Evolutionary conservation across 306 rosid species (phyloP).

Genomic region (Calophaca sinica): DNA sequence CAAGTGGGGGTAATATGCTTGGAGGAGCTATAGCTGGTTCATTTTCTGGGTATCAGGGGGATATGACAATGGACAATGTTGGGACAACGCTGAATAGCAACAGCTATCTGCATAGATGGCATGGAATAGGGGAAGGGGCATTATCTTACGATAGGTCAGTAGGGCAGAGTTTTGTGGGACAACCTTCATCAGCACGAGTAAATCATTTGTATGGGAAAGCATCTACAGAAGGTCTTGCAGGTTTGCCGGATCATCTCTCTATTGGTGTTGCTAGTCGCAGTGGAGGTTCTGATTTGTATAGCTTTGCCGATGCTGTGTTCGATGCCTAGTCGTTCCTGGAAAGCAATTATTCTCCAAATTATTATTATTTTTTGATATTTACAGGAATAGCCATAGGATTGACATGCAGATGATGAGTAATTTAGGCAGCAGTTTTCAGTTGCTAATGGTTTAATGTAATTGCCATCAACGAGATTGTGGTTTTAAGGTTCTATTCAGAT

Average conservation of each 20-base stretch:
- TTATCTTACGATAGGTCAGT: conserved; percentile 47
- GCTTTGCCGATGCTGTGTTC: conserved; percentile 62
- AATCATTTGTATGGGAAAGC: conserved; percentile 46
- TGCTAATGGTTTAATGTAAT: background rate
- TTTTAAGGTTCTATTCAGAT: background rate
- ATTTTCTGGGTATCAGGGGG: conserved; percentile 52
- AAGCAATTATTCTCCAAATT: conserved; percentile 18
- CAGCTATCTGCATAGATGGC: conserved; percentile 49
- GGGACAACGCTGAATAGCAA: conserved; percentile 43
- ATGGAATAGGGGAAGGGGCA: conserved; percentile 54
- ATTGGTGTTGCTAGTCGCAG: conserved; percentile 36
- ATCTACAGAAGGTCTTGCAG: conserved; percentile 46
- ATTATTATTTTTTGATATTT: too few relatives aligned
- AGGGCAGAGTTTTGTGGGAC: conserved; percentile 51
- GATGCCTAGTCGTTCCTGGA: conserved; percentile 48
- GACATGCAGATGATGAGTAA: background rate
- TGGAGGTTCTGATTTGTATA: conserved; percentile 61
- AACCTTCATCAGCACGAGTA: conserved; percentile 44
- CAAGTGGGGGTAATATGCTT: conserved; percentile 31
- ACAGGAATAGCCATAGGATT: conserved; percentile 33
- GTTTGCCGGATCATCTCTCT: conserved; percentile 47
- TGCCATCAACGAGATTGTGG: background rate
- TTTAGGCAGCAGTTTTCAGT: conserved; percentile 16
- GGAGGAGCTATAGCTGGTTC: conserved; percentile 43
- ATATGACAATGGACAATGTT: conserved; percentile 41